These are phyloP conservation scores for Nigrograna mackinnonii DNA, from an alignment of 2,329 filamentous ascomycete species.

Conservation along the genomic window DNA sequence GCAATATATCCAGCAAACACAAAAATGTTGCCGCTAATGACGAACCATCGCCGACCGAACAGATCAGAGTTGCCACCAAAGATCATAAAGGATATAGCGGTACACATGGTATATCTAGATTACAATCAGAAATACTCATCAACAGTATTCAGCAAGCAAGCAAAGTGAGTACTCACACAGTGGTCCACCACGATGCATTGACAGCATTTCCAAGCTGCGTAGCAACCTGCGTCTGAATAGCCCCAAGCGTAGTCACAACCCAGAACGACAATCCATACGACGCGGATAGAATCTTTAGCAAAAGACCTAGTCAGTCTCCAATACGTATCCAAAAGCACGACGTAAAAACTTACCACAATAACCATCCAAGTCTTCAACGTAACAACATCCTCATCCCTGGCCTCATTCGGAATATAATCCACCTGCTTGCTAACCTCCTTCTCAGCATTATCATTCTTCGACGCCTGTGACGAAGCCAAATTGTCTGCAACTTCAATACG, in stretches of 20 bases:
- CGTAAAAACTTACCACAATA: background rate
- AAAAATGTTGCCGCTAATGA: constrained; percentile 11
- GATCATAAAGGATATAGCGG: constrained; percentile 9
- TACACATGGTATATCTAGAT: constrained; percentile 9
- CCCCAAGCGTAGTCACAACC: constrained; percentile 5
- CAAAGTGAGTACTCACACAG: constrained; percentile 4
- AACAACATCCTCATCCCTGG: constrained; percentile 3
- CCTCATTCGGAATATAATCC: constrained; percentile 5
- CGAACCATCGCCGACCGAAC: constrained; percentile 15
- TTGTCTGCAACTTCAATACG: constrained; percentile 3
- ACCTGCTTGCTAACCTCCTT: background rate
- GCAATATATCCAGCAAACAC: constrained; percentile 10
- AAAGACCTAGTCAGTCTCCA: too few relatives aligned
- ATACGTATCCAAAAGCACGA: too few relatives aligned
- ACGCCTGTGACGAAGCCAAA: constrained; percentile 1
- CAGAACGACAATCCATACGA: constrained; percentile 10
- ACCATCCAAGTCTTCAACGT: constrained; percentile 6
- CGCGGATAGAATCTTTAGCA: constrained; percentile 8
- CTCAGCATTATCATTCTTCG: background rate
- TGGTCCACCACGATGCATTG: constrained; percentile 8
- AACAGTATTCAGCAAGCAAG: too few relatives aligned
- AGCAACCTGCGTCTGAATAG: constrained; percentile 8
- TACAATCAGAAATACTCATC: background rate
- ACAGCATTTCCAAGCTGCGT: constrained; percentile 6
- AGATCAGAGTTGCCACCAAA: constrained; percentile 14